A percentile compares a stretch with the other conserved stretches of the same genome.
Conservation (phyloP, 164 flowering plant genomes). For the Tinospora cordifolia region DNA sequence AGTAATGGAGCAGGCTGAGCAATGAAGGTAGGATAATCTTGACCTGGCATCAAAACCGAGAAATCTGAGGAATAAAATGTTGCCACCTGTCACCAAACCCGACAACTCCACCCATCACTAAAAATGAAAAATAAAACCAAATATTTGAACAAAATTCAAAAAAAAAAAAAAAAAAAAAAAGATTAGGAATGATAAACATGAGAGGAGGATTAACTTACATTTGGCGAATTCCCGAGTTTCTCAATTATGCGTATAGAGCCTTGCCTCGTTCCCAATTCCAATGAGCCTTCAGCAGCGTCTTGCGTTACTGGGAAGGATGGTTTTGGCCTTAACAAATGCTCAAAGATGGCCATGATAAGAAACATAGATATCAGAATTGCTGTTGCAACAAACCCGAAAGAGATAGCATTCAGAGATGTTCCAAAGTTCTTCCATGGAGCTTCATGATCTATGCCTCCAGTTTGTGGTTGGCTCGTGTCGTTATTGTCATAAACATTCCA, state of each 20-base stretch:
- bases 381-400: slow-evolving; percentile 92
- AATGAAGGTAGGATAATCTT: slow-evolving; percentile 60
- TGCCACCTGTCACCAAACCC: slow-evolving; percentile 35
- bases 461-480: slow-evolving; percentile 38
- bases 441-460: slow-evolving; percentile 30
- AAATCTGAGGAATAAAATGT: slow-evolving; percentile 40
- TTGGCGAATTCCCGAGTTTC: slow-evolving; percentile 34
- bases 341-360: slow-evolving; percentile 83
- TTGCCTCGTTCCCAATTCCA: slow-evolving; percentile 25
- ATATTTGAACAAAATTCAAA: neutral
- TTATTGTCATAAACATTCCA: slow-evolving; percentile 47
- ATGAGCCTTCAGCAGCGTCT: slow-evolving; percentile 15
- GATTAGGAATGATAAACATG: neutral
- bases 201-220: slow-evolving; percentile 32
- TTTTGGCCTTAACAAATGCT: slow-evolving; percentile 62
- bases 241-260: slow-evolving; percentile 20
- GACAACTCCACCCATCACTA: neutral
- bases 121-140: neutral
- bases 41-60: slow-evolving; percentile 90
- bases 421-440: slow-evolving; percentile 47
- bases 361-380: slow-evolving; percentile 85
- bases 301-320: slow-evolving; percentile 35
- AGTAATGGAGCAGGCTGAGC: slow-evolving; percentile 77
- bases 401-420: slow-evolving; percentile 69
- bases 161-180: neutral